Evolutionary conservation across 2,329 filamentous ascomycete genomes (phyloP).

Genomic region (Lachnellula occidentalis): DNA sequence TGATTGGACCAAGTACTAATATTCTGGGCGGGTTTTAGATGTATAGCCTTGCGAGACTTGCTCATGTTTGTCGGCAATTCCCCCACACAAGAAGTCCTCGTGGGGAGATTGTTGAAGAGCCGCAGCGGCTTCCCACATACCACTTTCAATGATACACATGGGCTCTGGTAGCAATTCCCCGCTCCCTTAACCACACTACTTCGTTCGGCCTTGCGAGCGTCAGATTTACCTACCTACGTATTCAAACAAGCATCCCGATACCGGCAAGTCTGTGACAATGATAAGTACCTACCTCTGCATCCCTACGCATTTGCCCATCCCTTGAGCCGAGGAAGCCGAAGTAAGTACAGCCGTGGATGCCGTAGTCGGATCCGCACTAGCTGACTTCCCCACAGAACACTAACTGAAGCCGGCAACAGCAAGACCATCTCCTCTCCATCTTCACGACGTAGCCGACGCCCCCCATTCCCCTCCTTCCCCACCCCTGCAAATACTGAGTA

Average conservation of each 20-base stretch:
- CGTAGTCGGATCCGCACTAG: not conserved
- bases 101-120: too few species aligned
- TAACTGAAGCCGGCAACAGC: not conserved
- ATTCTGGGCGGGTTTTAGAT: too few species aligned
- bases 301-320: not conserved
- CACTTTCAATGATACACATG: too few species aligned
- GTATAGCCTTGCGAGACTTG: too few species aligned
- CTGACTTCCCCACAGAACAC: constrained; percentile 12
- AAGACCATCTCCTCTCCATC: not conserved
- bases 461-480: too few species aligned
- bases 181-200: too few species aligned
- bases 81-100: too few species aligned
- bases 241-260: not conserved
- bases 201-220: not conserved
- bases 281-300: not conserved
- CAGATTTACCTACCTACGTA: not conserved
- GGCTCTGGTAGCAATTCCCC: too few species aligned
- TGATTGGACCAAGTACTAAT: not conserved
- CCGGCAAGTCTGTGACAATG: not conserved
- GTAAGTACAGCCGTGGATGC: not conserved
- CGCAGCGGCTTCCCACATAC: too few species aligned
- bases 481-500: not conserved
- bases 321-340: constrained; percentile 5
- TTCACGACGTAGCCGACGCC: not conserved
- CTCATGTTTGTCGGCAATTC: too few species aligned